Evolutionary conservation across 257 asterid genomes (phyloP).

Genomic region (Capsicum rhomboideum): DNA sequence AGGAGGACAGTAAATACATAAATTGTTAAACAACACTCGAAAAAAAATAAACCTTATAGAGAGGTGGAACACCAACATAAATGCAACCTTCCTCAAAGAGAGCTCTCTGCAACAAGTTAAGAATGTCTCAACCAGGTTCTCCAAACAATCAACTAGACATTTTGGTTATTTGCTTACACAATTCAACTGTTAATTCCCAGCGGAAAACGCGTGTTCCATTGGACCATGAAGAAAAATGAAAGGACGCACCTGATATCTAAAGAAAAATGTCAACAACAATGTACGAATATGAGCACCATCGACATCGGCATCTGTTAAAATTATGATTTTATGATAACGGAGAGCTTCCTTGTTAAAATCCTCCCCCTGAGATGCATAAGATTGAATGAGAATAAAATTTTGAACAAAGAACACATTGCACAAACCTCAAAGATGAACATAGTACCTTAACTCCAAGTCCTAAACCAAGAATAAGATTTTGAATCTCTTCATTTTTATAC

Average conservation of each 20-base stretch:
- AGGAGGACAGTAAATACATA: background rate
- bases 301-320: conserved; percentile 95
- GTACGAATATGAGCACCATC: conserved; percentile 99
- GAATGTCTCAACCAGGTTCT: conserved; percentile 12
- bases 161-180: background rate
- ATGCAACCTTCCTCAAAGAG: conserved; percentile 92
- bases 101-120: conserved; percentile 61
- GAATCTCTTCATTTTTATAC: conserved; percentile 98
- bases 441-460: conserved; percentile 97
- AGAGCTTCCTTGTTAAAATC: conserved; percentile 82
- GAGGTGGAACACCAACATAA: conserved; percentile 97
- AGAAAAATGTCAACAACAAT: conserved; percentile 83
- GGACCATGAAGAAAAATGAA: conserved; percentile 2
- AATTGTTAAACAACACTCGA: background rate
- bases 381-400: conserved; percentile 12
- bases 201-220: background rate
- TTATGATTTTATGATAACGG: conserved; percentile 95
- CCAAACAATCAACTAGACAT: background rate
- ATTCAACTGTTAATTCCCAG: background rate
- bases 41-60: conserved; percentile 63
- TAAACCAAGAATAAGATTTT: conserved; percentile 88
- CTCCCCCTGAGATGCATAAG: conserved; percentile 59
- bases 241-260: conserved; percentile 75
- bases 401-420: conserved; percentile 1
- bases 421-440: conserved; percentile 2